Conservation (phyloP, 2,329 filamentous ascomycete species). For the Sphaerulina vaccinii region DNA sequence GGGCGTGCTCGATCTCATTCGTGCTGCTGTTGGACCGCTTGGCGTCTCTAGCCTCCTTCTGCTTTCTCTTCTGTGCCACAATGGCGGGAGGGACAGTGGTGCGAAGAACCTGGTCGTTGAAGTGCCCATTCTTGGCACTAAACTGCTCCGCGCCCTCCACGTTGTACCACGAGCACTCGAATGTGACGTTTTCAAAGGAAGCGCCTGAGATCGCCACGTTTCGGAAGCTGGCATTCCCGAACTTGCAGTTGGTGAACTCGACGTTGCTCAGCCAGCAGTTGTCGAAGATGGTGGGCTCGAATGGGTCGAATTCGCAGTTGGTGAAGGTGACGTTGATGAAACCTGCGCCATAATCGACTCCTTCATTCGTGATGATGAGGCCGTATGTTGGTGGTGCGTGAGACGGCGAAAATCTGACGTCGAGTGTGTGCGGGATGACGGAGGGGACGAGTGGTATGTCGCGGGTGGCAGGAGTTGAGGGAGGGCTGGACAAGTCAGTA, state of each 20-base stretch:
- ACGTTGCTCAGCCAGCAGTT: slow-evolving; percentile 7
- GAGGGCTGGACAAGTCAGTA: not conserved
- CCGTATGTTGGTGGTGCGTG: not conserved
- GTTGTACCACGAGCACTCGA: slow-evolving; percentile 8
- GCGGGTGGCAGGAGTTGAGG: no score
- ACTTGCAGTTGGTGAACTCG: slow-evolving; percentile 11
- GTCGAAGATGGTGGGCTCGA: slow-evolving; percentile 1
- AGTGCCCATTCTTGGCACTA: not conserved
- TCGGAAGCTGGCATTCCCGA: not conserved
- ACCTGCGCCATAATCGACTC: not conserved
- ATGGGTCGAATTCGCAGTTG: slow-evolving; percentile 9
- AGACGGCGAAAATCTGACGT: slow-evolving; percentile 5
- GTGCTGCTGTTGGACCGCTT: not conserved
- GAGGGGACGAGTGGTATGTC: not conserved
- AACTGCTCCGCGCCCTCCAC: not conserved
- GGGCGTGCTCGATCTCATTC: not conserved
- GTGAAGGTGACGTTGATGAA: slow-evolving; percentile 10
- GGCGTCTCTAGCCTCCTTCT: slow-evolving; percentile 65
- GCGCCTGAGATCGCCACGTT: slow-evolving; percentile 6
- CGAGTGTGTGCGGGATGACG: not conserved
- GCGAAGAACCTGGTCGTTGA: not conserved
- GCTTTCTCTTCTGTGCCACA: slow-evolving; percentile 77
- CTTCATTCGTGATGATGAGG: slow-evolving; percentile 2
- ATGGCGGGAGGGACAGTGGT: slow-evolving; percentile 64
- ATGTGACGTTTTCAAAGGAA: not conserved